These are phyloP conservation scores for Helianthus tuberosus DNA, from an alignment of 129 eudicot genomes.

Conservation along the genomic window DNA sequence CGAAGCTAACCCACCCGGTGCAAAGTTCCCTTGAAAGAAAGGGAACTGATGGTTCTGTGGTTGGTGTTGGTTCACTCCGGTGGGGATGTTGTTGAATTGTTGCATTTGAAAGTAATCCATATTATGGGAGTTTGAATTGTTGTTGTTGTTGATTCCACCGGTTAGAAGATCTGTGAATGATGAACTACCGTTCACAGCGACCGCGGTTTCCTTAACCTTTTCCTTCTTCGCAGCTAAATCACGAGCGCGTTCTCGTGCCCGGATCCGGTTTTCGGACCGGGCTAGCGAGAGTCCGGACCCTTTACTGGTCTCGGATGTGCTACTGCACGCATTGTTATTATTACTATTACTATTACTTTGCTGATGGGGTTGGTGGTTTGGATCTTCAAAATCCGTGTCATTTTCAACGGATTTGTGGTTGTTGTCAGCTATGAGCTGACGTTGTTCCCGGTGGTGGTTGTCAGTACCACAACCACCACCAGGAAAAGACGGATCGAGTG, in stretches of 20 bases:
- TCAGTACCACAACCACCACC: conserved; percentile 20
- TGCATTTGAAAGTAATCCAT: conserved; percentile 49
- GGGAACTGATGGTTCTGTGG: conserved; percentile 45
- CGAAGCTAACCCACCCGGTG: conserved; percentile 38
- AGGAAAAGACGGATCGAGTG: conserved; percentile 49
- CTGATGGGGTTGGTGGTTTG: conserved; percentile 13
- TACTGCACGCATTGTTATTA: conserved; percentile 46
- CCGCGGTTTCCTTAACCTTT: conserved; percentile 46
- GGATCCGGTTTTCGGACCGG: conserved; percentile 63
- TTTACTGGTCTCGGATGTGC: conserved; percentile 79
- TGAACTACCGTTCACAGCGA: not conserved
- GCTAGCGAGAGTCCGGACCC: conserved; percentile 74
- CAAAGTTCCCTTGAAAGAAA: conserved; percentile 56
- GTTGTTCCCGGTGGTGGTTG: not conserved
- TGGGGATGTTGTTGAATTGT: conserved; percentile 37
- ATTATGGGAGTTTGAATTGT: conserved; percentile 16
- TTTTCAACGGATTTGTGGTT: not conserved
- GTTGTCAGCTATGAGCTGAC: not conserved
- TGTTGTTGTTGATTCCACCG: conserved; percentile 15
- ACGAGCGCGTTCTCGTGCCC: conserved; percentile 80
- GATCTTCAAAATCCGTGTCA: conserved; percentile 38
- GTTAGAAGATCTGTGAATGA: conserved; percentile 81
- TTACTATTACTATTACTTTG: conserved; percentile 12
- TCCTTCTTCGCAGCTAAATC: conserved; percentile 74
- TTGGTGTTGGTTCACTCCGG: conserved; percentile 42